Conservation (phyloP, 129 eudicot species). For the Arctium minus region DNA sequence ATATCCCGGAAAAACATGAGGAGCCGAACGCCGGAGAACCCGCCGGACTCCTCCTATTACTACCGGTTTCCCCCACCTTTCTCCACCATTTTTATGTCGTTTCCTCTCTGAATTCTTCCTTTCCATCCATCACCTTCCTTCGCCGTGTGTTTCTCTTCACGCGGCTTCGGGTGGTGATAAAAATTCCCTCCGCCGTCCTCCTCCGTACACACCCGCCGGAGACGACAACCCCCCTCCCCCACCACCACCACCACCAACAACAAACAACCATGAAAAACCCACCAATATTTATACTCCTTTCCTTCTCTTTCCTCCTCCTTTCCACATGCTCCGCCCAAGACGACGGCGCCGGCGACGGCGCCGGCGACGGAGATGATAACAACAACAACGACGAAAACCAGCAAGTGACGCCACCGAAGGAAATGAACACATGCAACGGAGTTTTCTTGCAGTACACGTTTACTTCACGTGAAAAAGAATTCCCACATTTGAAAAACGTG, state of each 20-base stretch:
- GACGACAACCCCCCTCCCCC: background rate
- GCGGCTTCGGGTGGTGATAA: slow-evolving; percentile 38
- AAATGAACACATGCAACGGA: slow-evolving; percentile 43
- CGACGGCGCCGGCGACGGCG: background rate
- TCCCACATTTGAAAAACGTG: slow-evolving; percentile 47
- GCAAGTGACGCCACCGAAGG: slow-evolving; percentile 31
- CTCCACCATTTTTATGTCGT: background rate
- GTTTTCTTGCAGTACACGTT: slow-evolving; percentile 38
- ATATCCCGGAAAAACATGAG: background rate
- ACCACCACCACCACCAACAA: background rate
- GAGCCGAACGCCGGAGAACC: background rate
- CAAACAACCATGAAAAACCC: no score
- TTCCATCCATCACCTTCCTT: slow-evolving; percentile 29
- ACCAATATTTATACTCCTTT: no score
- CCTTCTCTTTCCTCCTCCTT: no score
- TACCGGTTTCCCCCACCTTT: background rate
- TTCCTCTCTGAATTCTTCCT: background rate
- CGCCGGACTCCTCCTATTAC: background rate
- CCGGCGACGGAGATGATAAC: background rate
- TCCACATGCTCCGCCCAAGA: no score
- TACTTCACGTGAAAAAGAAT: slow-evolving; percentile 36
- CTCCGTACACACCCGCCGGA: background rate
- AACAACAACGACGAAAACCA: background rate
- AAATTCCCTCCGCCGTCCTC: background rate
- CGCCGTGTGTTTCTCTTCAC: slow-evolving; percentile 33